Evolutionary conservation across 352 stramenopile genomes (phyloP), one percentile per base, ranked within the genome.

Genomic region (Phytophthora megakarya): DNA sequence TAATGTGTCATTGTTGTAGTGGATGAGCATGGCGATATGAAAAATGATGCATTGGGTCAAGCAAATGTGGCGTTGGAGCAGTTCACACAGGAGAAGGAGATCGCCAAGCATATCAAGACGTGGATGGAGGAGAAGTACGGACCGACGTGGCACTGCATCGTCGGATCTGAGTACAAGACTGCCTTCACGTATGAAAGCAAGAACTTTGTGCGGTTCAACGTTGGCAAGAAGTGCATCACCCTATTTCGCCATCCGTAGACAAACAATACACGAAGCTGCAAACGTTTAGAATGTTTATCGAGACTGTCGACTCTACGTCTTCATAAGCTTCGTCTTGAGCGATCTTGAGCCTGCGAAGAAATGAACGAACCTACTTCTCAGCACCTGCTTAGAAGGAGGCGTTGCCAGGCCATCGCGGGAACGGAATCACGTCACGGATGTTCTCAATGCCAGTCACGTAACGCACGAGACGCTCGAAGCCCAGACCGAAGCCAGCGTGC

Each of bases 361-460:
- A n/a, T n/a, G n/a, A n/a, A n/a, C n/a, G n/a, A n/a, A 32, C 23
- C 43, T 52, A 50, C 52, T 30, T 57, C n/a, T 38, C 28, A 48
- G 43, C 52, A 51, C 28, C 28, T 50, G 38, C 61, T 84, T 90
- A 93, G 61, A 93, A 93, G 35, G 98, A 80, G 35, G 97, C 97
- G 86, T 98, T 98, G 58, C 96, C 95, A 11, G 97, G 96, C 86
- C 93, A 99, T 47, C 97, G 86, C 45, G 97, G 97, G 81, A 99
- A 99, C 25, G 97, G 95, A 75, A 99, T 99, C 12, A 97, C 96
- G 70, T 99, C 97, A 61, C 97, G 89, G 73, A 99, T 99, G 83
- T 99, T 99, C 68, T 99, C 97, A 65, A 99, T 97, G 61, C 97
- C 97, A 56, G 93, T 99, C 26, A 99, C 92, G 76, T 99, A 99